A percentile compares a stretch with the other conserved stretches of the same genome.
Conservation (phyloP, 2,329 filamentous ascomycete genomes). For the Ophiocordyceps sinensis region DNA sequence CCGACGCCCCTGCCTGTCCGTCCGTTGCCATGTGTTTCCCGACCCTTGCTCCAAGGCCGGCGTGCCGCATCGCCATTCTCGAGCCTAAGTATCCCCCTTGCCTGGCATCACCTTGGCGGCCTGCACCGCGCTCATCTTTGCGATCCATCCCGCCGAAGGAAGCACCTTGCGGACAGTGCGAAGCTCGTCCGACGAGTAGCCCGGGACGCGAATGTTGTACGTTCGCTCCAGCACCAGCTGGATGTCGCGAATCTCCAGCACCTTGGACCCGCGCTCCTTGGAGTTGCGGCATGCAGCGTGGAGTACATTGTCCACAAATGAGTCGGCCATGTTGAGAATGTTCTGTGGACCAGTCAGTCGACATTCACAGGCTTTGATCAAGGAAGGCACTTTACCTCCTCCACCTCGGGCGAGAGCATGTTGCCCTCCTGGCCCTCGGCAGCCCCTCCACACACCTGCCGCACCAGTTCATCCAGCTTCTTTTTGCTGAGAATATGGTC, state of each 20-base stretch:
- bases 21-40: too few relatives aligned
- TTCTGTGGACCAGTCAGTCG: conserved; percentile 37
- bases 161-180: conserved; percentile 89
- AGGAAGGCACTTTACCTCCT: conserved; percentile 56
- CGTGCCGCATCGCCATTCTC: too few relatives aligned
- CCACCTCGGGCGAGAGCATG: conserved; percentile 76
- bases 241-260: conserved; percentile 77
- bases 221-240: conserved; percentile 72
- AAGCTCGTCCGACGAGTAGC: conserved; percentile 87
- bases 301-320: conserved; percentile 87
- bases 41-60: too few relatives aligned
- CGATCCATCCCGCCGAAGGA: conserved; percentile 77
- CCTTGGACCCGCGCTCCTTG: conserved; percentile 81
- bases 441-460: conserved; percentile 77
- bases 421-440: conserved; percentile 61
- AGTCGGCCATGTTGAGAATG: conserved; percentile 77
- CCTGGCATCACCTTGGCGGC: conserved; percentile 71
- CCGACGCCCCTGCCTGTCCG: too few relatives aligned
- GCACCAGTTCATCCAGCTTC: conserved; percentile 87
- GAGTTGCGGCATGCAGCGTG: conserved; percentile 78
- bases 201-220: conserved; percentile 85
- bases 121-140: conserved; percentile 94
- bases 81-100: conserved; percentile 28
- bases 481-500: conserved; percentile 95
- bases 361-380: not conserved